Percentiles rank a stretch among this genome's conserved stretches.
phyloP scores from a whole-genome alignment of 441 rosid genomes.

The Populus hybrid region DNA sequence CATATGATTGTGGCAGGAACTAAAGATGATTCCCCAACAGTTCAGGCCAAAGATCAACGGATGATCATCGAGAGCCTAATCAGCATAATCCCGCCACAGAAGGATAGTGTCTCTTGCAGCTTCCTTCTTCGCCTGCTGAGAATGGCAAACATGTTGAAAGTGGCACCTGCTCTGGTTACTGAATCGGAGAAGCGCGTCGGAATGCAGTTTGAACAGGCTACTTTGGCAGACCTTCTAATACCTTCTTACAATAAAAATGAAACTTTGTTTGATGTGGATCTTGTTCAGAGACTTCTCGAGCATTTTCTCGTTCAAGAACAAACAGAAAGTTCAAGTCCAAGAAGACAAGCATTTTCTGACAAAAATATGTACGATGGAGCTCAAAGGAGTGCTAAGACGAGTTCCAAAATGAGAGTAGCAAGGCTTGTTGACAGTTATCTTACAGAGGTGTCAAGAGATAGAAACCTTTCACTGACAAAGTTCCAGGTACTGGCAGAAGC shows the following conservation, averaged over 20 bases:
- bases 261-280: conserved; percentile 83
- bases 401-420: conserved; percentile 87
- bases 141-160: conserved; percentile 77
- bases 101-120: conserved; percentile 82
- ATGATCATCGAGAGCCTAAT: conserved; percentile 88
- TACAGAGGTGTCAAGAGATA: conserved; percentile 52
- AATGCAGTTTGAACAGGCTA: conserved; percentile 96
- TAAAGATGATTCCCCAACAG: conserved; percentile 53
- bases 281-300: conserved; percentile 83
- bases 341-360: conserved; percentile 51
- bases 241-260: conserved; percentile 64
- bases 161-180: conserved; percentile 82
- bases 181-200: conserved; percentile 93
- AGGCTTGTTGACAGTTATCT: conserved; percentile 92
- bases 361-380: conserved; percentile 51
- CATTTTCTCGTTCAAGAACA: conserved; percentile 95
- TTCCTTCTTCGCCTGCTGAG: conserved; percentile 81
- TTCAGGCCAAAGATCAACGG: conserved; percentile 74
- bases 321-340: conserved; percentile 75
- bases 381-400: conserved; percentile 41
- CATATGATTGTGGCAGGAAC: conserved; percentile 68
- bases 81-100: conserved; percentile 92
- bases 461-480: conserved; percentile 51
- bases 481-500: conserved; percentile 95
- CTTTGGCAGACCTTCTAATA: conserved; percentile 74